phyloP scores from a whole-genome alignment of 2,329 filamentous ascomycete genomes.

The Monosporascus sp. region DNA sequence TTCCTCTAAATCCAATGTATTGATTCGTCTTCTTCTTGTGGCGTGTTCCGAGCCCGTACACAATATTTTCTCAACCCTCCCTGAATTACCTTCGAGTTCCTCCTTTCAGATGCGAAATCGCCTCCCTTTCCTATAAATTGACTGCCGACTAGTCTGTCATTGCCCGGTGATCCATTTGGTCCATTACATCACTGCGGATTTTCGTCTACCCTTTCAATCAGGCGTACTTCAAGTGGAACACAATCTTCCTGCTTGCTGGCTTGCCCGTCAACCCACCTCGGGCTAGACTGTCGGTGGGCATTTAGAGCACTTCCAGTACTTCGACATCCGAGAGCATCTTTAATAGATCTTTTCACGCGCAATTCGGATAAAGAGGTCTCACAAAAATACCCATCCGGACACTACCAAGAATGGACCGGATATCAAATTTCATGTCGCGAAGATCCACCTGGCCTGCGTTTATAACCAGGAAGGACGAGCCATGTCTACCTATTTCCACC shows the following conservation, averaged over 20 bases:
- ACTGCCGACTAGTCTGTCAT: neutral
- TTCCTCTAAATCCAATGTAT: too few relatives aligned
- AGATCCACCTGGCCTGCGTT: conserved; percentile 12
- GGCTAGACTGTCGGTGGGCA: too few relatives aligned
- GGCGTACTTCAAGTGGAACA: too few relatives aligned
- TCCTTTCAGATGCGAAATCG: neutral
- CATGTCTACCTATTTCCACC: conserved; percentile 23
- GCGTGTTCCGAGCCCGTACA: too few relatives aligned
- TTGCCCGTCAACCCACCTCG: too few relatives aligned
- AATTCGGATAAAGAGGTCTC: neutral
- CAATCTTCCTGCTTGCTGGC: too few relatives aligned
- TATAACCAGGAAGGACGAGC: conserved; percentile 17
- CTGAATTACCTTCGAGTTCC: neutral
- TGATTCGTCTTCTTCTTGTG: too few relatives aligned
- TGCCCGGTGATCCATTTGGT: neutral
- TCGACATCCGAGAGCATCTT: conserved; percentile 11
- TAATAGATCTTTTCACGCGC: conserved; percentile 11
- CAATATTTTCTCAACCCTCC: too few relatives aligned
- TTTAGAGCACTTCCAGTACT: neutral
- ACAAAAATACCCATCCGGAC: neutral
- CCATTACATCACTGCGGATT: neutral
- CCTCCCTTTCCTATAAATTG: neutral
- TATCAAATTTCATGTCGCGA: conserved; percentile 20
- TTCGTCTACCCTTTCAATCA: neutral
- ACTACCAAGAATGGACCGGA: conserved; percentile 16